phyloP scores from a whole-genome alignment of 306 rosid genomes.

The Benincasa hispida region DNA sequence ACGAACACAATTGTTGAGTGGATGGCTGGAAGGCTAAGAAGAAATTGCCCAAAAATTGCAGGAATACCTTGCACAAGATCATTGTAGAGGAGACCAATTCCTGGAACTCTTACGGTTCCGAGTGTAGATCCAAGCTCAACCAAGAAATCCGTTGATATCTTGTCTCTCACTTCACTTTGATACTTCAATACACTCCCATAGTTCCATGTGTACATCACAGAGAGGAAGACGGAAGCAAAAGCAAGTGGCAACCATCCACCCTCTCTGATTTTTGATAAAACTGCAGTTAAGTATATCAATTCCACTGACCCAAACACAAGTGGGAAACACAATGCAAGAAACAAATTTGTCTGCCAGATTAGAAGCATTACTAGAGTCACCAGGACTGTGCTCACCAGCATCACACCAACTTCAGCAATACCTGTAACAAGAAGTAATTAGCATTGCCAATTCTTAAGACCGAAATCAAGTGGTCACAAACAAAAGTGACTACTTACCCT shows the following conservation, averaged over 20 bases:
- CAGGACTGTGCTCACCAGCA: conserved; percentile 83
- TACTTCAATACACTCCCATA: conserved; percentile 93
- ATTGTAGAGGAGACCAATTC: conserved; percentile 82
- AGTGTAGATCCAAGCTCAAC: conserved; percentile 78
- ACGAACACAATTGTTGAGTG: conserved; percentile 77
- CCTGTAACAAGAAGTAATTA: conserved; percentile 43
- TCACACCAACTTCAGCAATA: conserved; percentile 97
- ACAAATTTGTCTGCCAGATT: conserved; percentile 88
- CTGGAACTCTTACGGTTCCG: conserved; percentile 88
- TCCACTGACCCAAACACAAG: conserved; percentile 76
- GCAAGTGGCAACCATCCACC: conserved; percentile 98
- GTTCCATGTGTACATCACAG: conserved; percentile 96
- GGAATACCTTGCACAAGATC: conserved; percentile 98
- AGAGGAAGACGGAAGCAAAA: conserved; percentile 67
- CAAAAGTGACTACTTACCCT: neutral
- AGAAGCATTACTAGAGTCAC: conserved; percentile 90
- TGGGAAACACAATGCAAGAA: conserved; percentile 55
- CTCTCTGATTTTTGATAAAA: conserved; percentile 52
- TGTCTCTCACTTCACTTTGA: conserved; percentile 68
- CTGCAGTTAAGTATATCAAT: conserved; percentile 68
- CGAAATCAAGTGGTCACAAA: neutral
- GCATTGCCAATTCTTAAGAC: neutral
- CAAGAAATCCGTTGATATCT: conserved; percentile 70
- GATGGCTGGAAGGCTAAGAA: conserved; percentile 82
- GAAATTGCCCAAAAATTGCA: conserved; percentile 76